Evolutionary conservation across 139 green algal species (phyloP), one percentile per base, ranked within the genome.

Genomic region (Coelastrella sp.): DNA sequence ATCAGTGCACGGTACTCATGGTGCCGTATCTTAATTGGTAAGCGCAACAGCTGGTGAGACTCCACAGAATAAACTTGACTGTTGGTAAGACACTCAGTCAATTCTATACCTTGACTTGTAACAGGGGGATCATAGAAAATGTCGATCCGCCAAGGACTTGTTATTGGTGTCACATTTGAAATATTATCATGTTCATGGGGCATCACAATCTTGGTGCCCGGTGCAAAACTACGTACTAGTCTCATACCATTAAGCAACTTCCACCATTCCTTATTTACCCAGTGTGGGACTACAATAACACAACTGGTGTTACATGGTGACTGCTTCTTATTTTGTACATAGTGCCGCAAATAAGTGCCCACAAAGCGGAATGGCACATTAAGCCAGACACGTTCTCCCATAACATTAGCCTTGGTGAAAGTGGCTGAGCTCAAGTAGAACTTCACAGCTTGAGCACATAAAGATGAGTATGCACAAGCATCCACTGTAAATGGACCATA

Each of bases 401-500:
- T 35, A 13, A 74, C 34, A 15, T 4, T 5, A 27, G 35, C 35
- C 35, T 50, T 27, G 32, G 5, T 34, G 66, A 74, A 74, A 30
- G 66, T 13, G n/a, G 5, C 8, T 17, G 30, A n/a, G 35, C 66
- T 37, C 35, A 32, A 41, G 62, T 71, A 40, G 62, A 71, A 71
- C 30, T 41, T 40, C 5, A 51, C 35, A 32, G 66, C 35, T 51
- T 74, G 35, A 50, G 66, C 27, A 5, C 6, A 6, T n/a, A 17
- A 11, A 5, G 3, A 6, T n/a, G 11, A 11, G 48, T 71, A 7
- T 15, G 66, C 34, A 74, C 35, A 74, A 51, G 35, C 66, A 50
- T 74, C 66, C 66, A 48, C 35, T 50, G 66, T 51, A 27, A 74
- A 74, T 51, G 34, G 11, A 5, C 66, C 66, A 74, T 34, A 51